Percentiles rank a stretch among this genome's conserved stretches.
These are phyloP conservation scores for Pterocarpus santalinus DNA, from an alignment of 306 rosid species.

Conservation along the genomic window DNA sequence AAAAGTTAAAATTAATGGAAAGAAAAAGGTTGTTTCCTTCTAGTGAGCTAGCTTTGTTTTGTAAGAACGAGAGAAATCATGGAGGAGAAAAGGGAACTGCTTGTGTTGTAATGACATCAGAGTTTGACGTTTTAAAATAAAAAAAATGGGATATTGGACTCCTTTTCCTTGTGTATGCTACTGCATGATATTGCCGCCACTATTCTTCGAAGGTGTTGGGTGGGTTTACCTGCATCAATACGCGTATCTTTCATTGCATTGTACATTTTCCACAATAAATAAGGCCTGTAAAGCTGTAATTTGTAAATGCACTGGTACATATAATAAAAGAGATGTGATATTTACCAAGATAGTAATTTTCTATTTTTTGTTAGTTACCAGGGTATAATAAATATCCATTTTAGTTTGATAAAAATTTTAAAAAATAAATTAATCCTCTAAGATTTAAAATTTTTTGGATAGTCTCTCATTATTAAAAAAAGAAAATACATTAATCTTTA, in stretches of 20 bases:
- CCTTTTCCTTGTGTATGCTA: not conserved
- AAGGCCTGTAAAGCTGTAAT: not conserved
- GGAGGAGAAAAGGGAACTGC: not conserved
- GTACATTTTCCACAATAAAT: not conserved
- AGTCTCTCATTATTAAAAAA: no score
- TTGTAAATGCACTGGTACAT: not conserved
- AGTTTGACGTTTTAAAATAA: conserved; percentile 3
- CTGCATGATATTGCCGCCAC: conserved; percentile 12
- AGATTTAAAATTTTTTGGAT: no score
- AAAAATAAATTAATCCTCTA: no score
- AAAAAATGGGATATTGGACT: not conserved
- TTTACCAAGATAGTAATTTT: no score
- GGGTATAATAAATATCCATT: no score
- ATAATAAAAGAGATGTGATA: no score
- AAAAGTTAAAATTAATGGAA: conserved; percentile 26
- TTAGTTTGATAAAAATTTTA: no score
- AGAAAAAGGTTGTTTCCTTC: conserved; percentile 22
- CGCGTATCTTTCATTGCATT: not conserved
- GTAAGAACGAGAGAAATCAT: conserved; percentile 13
- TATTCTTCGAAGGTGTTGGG: conserved; percentile 13
- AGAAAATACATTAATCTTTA: no score
- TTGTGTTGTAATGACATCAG: conserved; percentile 1
- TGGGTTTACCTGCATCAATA: conserved; percentile 27
- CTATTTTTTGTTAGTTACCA: no score
- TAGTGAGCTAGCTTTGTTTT: conserved; percentile 26